Conservation (phyloP, 2,329 filamentous ascomycete genomes). For the Lachnellula suecica region DNA sequence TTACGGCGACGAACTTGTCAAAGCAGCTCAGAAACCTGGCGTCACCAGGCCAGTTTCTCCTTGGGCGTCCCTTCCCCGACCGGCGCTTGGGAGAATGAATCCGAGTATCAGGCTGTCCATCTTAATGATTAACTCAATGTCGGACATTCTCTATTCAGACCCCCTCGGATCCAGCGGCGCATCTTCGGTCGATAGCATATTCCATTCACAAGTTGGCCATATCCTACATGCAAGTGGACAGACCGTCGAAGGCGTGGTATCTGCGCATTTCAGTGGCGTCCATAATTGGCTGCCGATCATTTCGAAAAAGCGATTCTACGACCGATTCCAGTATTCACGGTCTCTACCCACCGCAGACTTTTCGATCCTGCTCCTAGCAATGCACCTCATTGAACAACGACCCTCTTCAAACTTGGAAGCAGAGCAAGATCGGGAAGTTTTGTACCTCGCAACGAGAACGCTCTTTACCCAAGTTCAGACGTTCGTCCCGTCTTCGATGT, state of each 20-base stretch:
- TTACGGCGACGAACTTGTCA: slow-evolving; percentile 12
- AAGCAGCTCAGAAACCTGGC: slow-evolving; percentile 1
- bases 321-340: slow-evolving; percentile 11
- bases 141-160: slow-evolving; percentile 16
- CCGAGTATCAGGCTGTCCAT: slow-evolving; percentile 19
- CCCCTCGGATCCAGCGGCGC: slow-evolving; percentile 4
- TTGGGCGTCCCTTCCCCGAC: slow-evolving; percentile 17
- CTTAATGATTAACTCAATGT: slow-evolving; percentile 19
- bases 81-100: slow-evolving; percentile 7
- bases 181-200: slow-evolving; percentile 6
- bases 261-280: slow-evolving; percentile 19
- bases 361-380: slow-evolving; percentile 21
- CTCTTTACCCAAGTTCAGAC: slow-evolving; percentile 26
- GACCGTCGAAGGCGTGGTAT: slow-evolving; percentile 16
- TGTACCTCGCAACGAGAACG: slow-evolving; percentile 25
- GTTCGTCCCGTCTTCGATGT: slow-evolving; percentile 17
- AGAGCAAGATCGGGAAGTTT: slow-evolving; percentile 19
- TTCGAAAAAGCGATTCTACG: slow-evolving; percentile 20
- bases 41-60: slow-evolving; percentile 5
- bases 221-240: slow-evolving; percentile 18
- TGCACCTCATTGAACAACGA: slow-evolving; percentile 19
- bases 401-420: slow-evolving; percentile 16
- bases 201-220: slow-evolving; percentile 17
- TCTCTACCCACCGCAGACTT: slow-evolving; percentile 19
- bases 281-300: slow-evolving; percentile 24